A percentile compares a stretch with the other conserved stretches of the same genome.
Conservation (phyloP, 768 basidiomycete genomes). For the Glaciozyma martinii region DNA sequence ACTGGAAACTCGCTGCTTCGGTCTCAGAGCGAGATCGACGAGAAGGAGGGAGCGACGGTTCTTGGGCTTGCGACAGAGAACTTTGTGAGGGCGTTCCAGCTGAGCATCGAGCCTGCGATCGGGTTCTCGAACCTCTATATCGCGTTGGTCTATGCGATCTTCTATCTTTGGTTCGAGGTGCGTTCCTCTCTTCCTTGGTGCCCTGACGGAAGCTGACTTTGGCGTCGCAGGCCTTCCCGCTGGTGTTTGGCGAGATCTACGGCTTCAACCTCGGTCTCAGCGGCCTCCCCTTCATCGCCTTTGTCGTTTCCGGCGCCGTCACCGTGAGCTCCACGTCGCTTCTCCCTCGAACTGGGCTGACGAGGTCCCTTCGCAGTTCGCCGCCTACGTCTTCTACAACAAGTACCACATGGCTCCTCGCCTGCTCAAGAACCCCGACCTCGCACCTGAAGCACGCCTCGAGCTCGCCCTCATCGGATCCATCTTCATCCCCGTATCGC, state of each 20-base stretch:
- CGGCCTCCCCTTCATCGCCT: constrained; percentile 34
- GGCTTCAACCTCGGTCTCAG: constrained; percentile 29
- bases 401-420: constrained; percentile 7
- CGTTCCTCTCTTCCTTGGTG: constrained; percentile 31
- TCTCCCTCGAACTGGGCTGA: too few species aligned
- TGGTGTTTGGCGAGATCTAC: constrained; percentile 34
- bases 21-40: constrained; percentile 36
- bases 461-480: constrained; percentile 20
- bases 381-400: constrained; percentile 26
- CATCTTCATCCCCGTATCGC: constrained; percentile 27
- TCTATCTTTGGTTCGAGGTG: constrained; percentile 35
- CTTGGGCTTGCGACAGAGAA: constrained; percentile 6
- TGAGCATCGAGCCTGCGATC: constrained; percentile 37
- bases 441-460: constrained; percentile 19
- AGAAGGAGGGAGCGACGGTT: constrained; percentile 5
- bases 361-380: constrained; percentile 1
- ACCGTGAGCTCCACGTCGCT: not conserved
- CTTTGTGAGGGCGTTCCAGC: constrained; percentile 35
- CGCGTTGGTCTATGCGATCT: constrained; percentile 32
- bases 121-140: constrained; percentile 38
- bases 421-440: not conserved
- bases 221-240: not conserved
- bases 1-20: constrained; percentile 39
- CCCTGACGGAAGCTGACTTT: not conserved
- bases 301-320: constrained; percentile 32